These are phyloP conservation scores for Tolypocladium inflatum DNA, from an alignment of 2,329 filamentous ascomycete genomes.

Conservation along the genomic window DNA sequence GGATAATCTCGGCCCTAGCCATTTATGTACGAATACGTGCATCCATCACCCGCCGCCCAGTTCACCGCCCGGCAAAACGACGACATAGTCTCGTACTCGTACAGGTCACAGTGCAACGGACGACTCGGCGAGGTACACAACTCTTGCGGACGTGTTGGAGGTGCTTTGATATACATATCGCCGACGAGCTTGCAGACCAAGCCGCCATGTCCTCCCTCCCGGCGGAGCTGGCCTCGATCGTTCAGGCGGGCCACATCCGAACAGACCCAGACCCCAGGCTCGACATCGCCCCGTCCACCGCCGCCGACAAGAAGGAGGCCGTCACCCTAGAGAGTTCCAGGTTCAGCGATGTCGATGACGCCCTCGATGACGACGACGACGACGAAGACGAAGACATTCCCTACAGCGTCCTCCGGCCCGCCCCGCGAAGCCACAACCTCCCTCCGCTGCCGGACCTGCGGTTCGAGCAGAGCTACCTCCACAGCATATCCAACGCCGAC, in stretches of 20 bases:
- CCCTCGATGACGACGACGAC: constrained; percentile 29
- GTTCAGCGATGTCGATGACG: constrained; percentile 11
- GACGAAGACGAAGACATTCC: constrained; percentile 59
- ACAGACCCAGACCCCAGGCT: constrained; percentile 58
- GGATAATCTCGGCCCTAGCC: background rate
- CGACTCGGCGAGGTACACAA: background rate
- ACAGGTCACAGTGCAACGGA: background rate
- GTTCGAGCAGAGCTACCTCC: constrained; percentile 96
- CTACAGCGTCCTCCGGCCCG: constrained; percentile 51
- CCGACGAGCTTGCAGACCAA: background rate
- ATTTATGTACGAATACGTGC: no score
- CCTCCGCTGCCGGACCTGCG: constrained; percentile 76
- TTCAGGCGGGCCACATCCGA: constrained; percentile 75
- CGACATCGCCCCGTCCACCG: constrained; percentile 74
- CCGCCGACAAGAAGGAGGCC: constrained; percentile 47
- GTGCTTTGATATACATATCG: background rate
- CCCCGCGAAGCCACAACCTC: constrained; percentile 35
- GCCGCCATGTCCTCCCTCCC: constrained; percentile 44
- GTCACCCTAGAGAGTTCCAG: constrained; percentile 14
- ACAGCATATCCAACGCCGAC: constrained; percentile 73
- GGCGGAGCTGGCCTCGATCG: constrained; percentile 62
- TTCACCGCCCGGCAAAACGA: constrained; percentile 21
- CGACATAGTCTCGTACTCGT: background rate
- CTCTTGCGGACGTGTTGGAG: background rate
- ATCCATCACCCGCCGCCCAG: background rate